phyloP scores from a whole-genome alignment of 805 yeast genomes.

The Ogataea pilisensis region DNA sequence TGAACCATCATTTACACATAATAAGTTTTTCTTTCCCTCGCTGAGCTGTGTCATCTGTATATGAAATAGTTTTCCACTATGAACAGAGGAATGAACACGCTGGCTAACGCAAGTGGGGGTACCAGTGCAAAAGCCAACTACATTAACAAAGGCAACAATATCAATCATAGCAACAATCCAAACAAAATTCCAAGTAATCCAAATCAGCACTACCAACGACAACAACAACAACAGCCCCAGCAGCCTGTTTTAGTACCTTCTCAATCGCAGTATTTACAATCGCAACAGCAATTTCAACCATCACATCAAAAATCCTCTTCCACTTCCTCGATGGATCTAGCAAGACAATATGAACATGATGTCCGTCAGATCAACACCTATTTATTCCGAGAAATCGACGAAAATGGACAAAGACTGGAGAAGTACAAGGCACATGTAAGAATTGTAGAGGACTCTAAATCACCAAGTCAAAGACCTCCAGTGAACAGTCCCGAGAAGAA shows the following conservation, averaged over 20 bases:
- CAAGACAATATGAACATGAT: constrained; percentile 56
- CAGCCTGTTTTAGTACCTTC: too few species aligned
- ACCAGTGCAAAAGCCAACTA: neutral
- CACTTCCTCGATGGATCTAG: constrained; percentile 35
- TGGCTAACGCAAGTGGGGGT: neutral
- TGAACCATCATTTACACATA: too few species aligned
- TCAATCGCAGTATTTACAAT: neutral
- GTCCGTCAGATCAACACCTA: constrained; percentile 42
- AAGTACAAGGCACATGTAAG: constrained; percentile 74
- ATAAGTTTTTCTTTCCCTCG: neutral
- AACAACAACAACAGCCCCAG: neutral
- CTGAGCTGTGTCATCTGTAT: neutral
- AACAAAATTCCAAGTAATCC: neutral
- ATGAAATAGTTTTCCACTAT: neutral
- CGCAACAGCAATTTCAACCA: constrained; percentile 1
- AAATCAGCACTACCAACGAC: neutral
- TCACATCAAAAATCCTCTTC: constrained; percentile 15
- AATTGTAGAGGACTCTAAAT: constrained; percentile 68
- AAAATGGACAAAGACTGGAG: constrained; percentile 41
- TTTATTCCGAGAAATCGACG: constrained; percentile 46
- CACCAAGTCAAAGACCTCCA: constrained; percentile 69
- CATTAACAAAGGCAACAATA: neutral
- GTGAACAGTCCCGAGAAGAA: constrained; percentile 39
- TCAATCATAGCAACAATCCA: neutral
- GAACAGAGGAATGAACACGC: neutral